Evolutionary conservation across 306 rosid species (phyloP), one percentile per base, ranked within the genome.

Genomic region (Lupinus albus): DNA sequence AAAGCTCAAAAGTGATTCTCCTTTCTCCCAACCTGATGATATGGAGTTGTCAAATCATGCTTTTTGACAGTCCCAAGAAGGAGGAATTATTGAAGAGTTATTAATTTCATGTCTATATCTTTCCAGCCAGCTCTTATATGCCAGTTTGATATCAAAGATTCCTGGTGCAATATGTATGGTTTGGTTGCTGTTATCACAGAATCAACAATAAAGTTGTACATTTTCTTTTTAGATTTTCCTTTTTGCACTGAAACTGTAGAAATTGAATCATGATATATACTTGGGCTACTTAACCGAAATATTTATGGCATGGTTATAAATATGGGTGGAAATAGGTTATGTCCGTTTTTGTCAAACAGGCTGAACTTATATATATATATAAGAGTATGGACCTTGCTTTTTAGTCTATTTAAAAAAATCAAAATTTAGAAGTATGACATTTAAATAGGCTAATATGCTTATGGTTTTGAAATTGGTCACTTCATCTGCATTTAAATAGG

Each of bases 91-190:
- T 59, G 11, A 58, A 75, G 33, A 54, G 67, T 70, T 38, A 9
- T 51, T 36, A n/a, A 42, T 55, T 33, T 44, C 75, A n/a, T 2
- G n/a, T 12, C 68, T 51, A 2, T 60, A 60, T 61, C 61, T 51
- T 16, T 67, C 78, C 81, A 36, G 54, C 78, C 44, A 70, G 55
- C 69, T 58, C 47, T 61, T 76, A 51, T 48, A 33, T 65, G 15
- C 47, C 66, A 20, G 14, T 64, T 81, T 39, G 46, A 79, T 13
- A 68, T 53, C 17, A 81, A 83, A 67, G 78, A 85, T 76, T 82
- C 90, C 50, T 77, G 78, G 61, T 77, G 73, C 80, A 85, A 83
- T 45, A 80, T 73, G 69, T 82, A 78, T 50, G 82, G 56, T 41
- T 2, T 51, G 10, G 30, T 4, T 2, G 58, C 68, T 17, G 64